These are phyloP conservation scores for Pleomassaria siparia DNA, from an alignment of 2,329 filamentous ascomycete genomes.

Conservation along the genomic window DNA sequence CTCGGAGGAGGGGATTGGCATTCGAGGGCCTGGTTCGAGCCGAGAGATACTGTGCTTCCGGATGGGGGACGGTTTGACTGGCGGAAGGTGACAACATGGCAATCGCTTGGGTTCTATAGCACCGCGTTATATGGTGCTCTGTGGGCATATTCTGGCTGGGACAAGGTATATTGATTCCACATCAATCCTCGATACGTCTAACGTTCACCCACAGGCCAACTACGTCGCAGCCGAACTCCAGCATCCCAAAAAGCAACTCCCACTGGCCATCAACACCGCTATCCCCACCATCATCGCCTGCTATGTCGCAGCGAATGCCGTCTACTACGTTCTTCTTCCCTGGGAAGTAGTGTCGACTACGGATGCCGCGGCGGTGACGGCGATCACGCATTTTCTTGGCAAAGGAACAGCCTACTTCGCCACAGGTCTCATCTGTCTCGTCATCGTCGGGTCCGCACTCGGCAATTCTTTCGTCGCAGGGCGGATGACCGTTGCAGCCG, in stretches of 20 bases:
- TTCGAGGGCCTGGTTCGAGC: constrained; percentile 34
- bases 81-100: constrained; percentile 53
- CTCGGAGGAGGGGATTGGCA: constrained; percentile 38
- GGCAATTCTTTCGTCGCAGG: constrained; percentile 66
- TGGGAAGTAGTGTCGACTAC: constrained; percentile 62
- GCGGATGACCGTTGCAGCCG: constrained; percentile 64
- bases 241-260: constrained; percentile 48
- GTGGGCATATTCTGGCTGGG: constrained; percentile 42
- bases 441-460: constrained; percentile 62
- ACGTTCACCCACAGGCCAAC: constrained; percentile 33
- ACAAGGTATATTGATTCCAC: constrained; percentile 36
- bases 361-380: constrained; percentile 62
- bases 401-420: constrained; percentile 55
- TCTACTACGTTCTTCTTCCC: constrained; percentile 64
- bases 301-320: constrained; percentile 62
- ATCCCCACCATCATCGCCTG: constrained; percentile 63
- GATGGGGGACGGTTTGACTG: constrained; percentile 37
- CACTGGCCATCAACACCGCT: constrained; percentile 63
- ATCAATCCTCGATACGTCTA: constrained; percentile 2
- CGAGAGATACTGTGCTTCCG: constrained; percentile 29
- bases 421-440: constrained; percentile 58
- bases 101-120: constrained; percentile 63
- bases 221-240: constrained; percentile 42
- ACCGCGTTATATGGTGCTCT: constrained; percentile 51
- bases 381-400: constrained; percentile 54